A percentile compares a stretch with the other conserved stretches of the same genome.
Conservation (phyloP, 108 stramenopile genomes). For the Cylindrotheca closterium region DNA sequence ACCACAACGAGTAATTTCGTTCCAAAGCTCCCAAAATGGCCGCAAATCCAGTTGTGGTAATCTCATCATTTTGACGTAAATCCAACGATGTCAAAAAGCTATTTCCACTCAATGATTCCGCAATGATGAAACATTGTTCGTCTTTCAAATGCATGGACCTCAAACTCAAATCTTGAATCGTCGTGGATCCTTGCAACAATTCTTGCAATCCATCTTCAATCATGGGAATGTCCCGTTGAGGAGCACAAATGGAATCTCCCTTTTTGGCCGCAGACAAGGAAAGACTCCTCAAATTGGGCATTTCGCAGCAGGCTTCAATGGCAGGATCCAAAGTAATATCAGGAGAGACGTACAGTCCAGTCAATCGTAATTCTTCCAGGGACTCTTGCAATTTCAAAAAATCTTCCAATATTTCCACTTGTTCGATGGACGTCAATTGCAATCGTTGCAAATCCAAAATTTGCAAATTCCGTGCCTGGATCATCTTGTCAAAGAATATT, state of each 20-base stretch:
- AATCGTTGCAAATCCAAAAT: constrained; percentile 39
- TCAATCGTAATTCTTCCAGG: constrained; percentile 34
- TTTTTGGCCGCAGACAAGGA: constrained; percentile 19
- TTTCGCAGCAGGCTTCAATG: constrained; percentile 25
- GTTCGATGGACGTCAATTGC: constrained; percentile 4
- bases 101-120: constrained; percentile 21
- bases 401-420: constrained; percentile 19
- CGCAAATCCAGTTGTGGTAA: constrained; percentile 17
- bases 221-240: not conserved
- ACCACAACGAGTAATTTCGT: constrained; percentile 38
- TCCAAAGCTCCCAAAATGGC: constrained; percentile 30
- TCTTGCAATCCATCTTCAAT: constrained; percentile 17
- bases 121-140: constrained; percentile 26
- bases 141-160: constrained; percentile 32
- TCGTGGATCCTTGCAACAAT: constrained; percentile 22
- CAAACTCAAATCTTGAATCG: constrained; percentile 36
- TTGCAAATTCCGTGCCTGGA: constrained; percentile 25
- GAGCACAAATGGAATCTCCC: not conserved
- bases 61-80: constrained; percentile 35
- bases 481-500: constrained; percentile 20
- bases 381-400: constrained; percentile 29
- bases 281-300: constrained; percentile 29
- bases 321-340: constrained; percentile 21
- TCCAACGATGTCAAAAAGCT: constrained; percentile 36
- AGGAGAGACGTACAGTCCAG: constrained; percentile 13